phyloP scores from a whole-genome alignment of 1,284 basidiomycete species.

The Agaricales sp. region DNA sequence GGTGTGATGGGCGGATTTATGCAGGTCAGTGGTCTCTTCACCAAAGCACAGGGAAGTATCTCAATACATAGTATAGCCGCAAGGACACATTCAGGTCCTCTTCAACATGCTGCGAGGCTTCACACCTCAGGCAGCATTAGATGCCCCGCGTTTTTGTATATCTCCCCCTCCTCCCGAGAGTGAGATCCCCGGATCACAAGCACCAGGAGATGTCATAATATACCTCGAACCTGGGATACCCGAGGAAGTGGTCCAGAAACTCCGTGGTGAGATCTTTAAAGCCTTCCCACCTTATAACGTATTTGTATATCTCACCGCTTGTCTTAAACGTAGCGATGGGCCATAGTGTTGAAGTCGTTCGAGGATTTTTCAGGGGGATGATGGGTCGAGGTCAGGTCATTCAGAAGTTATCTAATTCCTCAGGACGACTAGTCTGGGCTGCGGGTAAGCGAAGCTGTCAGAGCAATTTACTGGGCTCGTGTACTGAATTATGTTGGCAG shows the following conservation, averaged over 20 bases:
- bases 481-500: no score
- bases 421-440: constrained; percentile 72
- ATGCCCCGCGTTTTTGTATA: constrained; percentile 94
- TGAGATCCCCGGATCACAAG: constrained; percentile 32
- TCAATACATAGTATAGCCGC: constrained; percentile 38
- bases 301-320: not conserved
- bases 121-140: constrained; percentile 76
- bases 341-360: constrained; percentile 62
- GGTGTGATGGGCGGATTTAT: constrained; percentile 96
- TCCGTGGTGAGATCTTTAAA: constrained; percentile 40
- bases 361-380: constrained; percentile 54
- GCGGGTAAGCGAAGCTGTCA: no score
- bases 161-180: constrained; percentile 72
- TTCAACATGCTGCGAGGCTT: constrained; percentile 84
- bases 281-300: not conserved
- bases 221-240: constrained; percentile 83
- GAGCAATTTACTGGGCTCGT: no score
- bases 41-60: constrained; percentile 1
- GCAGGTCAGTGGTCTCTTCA: constrained; percentile 45
- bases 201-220: constrained; percentile 55
- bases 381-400: constrained; percentile 95
- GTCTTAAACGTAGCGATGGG: constrained; percentile 90
- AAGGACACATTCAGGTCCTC: constrained; percentile 92
- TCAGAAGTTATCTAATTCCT: constrained; percentile 59
- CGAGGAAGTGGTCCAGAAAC: constrained; percentile 43